Conservation (phyloP, 805 yeast genomes). For the Kluyveromyces siamensis region DNA sequence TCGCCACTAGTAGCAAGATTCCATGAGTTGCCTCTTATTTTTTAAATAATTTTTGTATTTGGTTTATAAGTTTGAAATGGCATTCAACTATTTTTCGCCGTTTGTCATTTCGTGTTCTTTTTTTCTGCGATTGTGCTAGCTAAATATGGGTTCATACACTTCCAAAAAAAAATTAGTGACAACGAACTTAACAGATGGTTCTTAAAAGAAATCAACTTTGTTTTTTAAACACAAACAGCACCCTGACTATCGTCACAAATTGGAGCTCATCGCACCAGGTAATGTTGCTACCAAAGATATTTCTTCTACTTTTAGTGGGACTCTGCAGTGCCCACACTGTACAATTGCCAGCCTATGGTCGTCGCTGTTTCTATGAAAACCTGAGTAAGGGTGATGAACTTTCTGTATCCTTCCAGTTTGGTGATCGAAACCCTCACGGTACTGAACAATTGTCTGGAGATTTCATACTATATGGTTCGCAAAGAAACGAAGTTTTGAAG, state of each 20-base stretch:
- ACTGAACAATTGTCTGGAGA: slow-evolving; percentile 59
- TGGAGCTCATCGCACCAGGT: neutral
- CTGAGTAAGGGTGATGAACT: slow-evolving; percentile 78
- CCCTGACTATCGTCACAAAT: neutral
- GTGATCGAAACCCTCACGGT: slow-evolving; percentile 72
- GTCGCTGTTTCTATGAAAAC: slow-evolving; percentile 80
- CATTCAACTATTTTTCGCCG: too few relatives aligned
- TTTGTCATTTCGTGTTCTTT: too few relatives aligned
- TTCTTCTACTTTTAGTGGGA: neutral
- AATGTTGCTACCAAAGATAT: neutral
- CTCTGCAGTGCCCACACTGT: slow-evolving; percentile 60
- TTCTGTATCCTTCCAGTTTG: slow-evolving; percentile 86
- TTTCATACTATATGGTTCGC: slow-evolving; percentile 48
- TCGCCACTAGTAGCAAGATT: too few relatives aligned
- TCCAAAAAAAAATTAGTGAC: too few relatives aligned
- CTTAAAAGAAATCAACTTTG: too few relatives aligned
- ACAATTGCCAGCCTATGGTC: slow-evolving; percentile 71
- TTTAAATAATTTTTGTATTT: too few relatives aligned
- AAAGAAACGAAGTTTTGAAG: slow-evolving; percentile 35
- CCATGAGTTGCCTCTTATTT: too few relatives aligned
- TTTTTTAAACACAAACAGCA: neutral
- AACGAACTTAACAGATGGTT: too few relatives aligned
- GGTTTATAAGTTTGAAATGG: too few relatives aligned
- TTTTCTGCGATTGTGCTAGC: too few relatives aligned
- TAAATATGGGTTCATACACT: too few relatives aligned